phyloP scores from a whole-genome alignment of 768 basidiomycete species.

The Phanerochaete carnosa region DNA sequence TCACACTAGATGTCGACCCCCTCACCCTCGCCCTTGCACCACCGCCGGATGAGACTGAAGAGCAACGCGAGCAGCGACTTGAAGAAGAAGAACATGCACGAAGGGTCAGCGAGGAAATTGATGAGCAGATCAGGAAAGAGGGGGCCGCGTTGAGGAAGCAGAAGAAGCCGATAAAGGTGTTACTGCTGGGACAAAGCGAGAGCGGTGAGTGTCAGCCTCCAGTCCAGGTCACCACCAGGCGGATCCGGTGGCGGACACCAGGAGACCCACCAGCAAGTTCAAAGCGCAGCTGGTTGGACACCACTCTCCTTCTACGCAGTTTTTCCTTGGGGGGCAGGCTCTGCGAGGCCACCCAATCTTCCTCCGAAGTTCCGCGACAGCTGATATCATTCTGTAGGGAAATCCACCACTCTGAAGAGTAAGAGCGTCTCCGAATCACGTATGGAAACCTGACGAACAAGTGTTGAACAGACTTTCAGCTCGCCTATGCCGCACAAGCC shows the following conservation, averaged over 20 bases:
- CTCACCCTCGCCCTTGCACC: constrained; percentile 58
- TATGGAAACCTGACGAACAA: not conserved
- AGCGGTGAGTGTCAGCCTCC: constrained; percentile 40
- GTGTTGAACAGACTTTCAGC: constrained; percentile 56
- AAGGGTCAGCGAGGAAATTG: constrained; percentile 68
- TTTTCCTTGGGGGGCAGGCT: not conserved
- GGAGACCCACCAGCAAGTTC: not conserved
- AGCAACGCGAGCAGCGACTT: constrained; percentile 53
- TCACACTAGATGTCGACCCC: constrained; percentile 42
- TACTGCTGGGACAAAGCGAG: constrained; percentile 76
- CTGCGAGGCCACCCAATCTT: not conserved
- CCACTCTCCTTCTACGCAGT: not conserved
- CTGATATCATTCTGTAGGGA: constrained; percentile 33
- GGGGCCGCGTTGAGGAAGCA: constrained; percentile 54
- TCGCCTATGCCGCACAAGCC: constrained; percentile 66
- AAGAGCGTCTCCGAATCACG: constrained; percentile 12
- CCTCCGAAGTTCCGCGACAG: not conserved
- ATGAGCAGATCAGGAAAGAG: constrained; percentile 67
- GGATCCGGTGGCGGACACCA: no score
- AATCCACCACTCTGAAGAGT: constrained; percentile 82
- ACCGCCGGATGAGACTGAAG: constrained; percentile 58
- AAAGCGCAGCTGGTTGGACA: no score
- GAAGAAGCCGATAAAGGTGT: constrained; percentile 67
- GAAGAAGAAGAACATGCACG: constrained; percentile 61
- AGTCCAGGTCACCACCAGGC: not conserved